A percentile compares a stretch with the other conserved stretches of the same genome.
Conservation (phyloP, 2,329 filamentous ascomycete genomes). For the Colletotrichum cordylinicola region DNA sequence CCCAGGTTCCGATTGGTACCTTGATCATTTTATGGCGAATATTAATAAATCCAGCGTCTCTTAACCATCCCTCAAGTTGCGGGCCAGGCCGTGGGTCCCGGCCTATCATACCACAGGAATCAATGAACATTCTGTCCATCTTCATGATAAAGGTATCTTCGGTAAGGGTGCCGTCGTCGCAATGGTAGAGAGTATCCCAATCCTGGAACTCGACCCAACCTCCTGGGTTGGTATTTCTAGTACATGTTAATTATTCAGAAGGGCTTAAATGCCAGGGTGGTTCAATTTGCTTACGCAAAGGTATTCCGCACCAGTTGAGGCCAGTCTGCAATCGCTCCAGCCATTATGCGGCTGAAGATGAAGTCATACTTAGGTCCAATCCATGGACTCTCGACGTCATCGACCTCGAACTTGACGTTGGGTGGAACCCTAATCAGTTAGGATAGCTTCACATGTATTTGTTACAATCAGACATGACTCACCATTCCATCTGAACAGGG, state of each 20-base stretch:
- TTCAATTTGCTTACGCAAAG: not conserved
- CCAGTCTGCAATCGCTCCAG: not conserved
- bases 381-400: conserved; percentile 63
- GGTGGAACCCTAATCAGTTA: conserved; percentile 52
- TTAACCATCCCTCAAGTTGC: conserved; percentile 32
- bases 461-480: no score
- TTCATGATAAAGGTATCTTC: not conserved
- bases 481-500: not conserved
- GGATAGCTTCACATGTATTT: not conserved
- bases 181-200: conserved; percentile 21
- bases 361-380: conserved; percentile 40
- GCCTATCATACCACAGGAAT: conserved; percentile 24
- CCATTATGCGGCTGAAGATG: conserved; percentile 29
- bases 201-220: conserved; percentile 35
- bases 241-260: no score
- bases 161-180: conserved; percentile 26
- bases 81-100: conserved; percentile 35
- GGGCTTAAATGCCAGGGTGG: no score
- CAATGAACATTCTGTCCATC: conserved; percentile 23
- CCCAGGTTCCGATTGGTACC: conserved; percentile 40
- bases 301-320: not conserved
- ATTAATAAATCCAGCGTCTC: conserved; percentile 41
- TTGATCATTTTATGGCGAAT: conserved; percentile 34
- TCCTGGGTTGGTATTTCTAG: conserved; percentile 36
- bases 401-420: conserved; percentile 69